These are phyloP conservation scores for Luffa acutangula DNA, from an alignment of 306 rosid genomes.

Conservation along the genomic window DNA sequence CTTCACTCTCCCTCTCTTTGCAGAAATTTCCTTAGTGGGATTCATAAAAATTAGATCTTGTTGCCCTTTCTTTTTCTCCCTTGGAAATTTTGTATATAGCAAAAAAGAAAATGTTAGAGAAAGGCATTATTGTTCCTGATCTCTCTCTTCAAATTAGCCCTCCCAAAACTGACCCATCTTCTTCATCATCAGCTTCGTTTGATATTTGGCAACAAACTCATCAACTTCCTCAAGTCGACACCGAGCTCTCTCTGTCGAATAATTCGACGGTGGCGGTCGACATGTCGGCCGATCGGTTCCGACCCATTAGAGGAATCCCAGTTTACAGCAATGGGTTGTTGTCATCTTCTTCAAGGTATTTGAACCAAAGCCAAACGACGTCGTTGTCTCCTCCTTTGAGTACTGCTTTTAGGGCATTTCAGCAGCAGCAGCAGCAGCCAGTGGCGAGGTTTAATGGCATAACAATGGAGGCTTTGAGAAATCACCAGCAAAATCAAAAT, in stretches of 20 bases:
- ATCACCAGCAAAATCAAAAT: conserved; percentile 7
- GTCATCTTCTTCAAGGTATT: conserved; percentile 18
- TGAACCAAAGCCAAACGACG: conserved; percentile 15
- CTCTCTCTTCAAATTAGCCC: conserved; percentile 75
- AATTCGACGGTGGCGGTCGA: conserved; percentile 12
- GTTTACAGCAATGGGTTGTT: conserved; percentile 30
- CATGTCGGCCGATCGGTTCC: conserved; percentile 15
- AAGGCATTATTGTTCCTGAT: conserved; percentile 39
- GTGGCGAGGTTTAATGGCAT: conserved; percentile 4
- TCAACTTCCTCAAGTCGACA: not conserved
- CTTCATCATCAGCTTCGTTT: conserved; percentile 36
- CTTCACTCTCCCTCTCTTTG: not conserved
- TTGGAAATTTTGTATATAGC: not conserved
- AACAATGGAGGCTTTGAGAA: conserved; percentile 10
- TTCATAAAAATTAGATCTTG: not conserved
- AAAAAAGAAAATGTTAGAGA: conserved; percentile 1
- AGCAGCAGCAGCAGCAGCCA: not conserved
- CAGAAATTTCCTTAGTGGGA: not conserved
- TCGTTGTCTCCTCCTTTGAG: conserved; percentile 11
- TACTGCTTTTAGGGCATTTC: conserved; percentile 1
- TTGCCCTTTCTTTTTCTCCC: not conserved
- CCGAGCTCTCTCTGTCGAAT: conserved; percentile 36
- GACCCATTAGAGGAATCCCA: conserved; percentile 61
- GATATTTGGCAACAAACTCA: conserved; percentile 33
- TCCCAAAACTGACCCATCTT: conserved; percentile 50